phyloP scores from a whole-genome alignment of 768 basidiomycete genomes.

The Hericium coralloides region DNA sequence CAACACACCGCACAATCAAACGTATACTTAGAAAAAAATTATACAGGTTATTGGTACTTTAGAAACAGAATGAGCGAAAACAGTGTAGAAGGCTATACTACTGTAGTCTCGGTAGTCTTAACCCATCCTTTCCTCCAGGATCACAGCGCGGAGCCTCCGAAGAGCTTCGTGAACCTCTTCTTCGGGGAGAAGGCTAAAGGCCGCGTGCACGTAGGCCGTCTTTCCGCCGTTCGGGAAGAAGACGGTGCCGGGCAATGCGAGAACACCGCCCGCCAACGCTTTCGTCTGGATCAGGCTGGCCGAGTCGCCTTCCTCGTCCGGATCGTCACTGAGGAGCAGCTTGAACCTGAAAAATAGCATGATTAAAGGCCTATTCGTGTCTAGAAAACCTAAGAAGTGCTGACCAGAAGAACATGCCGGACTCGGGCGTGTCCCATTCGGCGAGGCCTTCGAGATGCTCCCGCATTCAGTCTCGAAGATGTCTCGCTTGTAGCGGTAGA shows the following conservation, averaged over 20 bases:
- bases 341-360: slow-evolving; percentile 48
- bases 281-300: slow-evolving; percentile 61
- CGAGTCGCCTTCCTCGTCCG: slow-evolving; percentile 27
- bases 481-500: slow-evolving; percentile 68
- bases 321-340: slow-evolving; percentile 48
- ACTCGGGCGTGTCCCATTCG: slow-evolving; percentile 61
- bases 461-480: slow-evolving; percentile 66
- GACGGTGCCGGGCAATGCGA: slow-evolving; percentile 84
- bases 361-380: not conserved
- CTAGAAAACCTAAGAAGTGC: slow-evolving; percentile 1
- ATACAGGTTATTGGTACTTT: not conserved
- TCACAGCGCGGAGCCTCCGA: slow-evolving; percentile 36
- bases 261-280: slow-evolving; percentile 72
- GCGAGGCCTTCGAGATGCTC: slow-evolving; percentile 72
- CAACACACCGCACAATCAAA: not conserved
- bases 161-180: slow-evolving; percentile 71
- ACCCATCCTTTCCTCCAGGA: slow-evolving; percentile 11
- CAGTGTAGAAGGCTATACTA: not conserved
- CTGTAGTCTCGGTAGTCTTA: not conserved
- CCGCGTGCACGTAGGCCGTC: slow-evolving; percentile 74
- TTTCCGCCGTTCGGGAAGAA: slow-evolving; percentile 68
- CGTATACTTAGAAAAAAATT: not conserved
- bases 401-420: slow-evolving; percentile 88
- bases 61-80: not conserved
- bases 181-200: slow-evolving; percentile 66